Percentiles rank a stretch among this genome's conserved stretches.
Evolutionary conservation across 371 early-diverging fungal species (phyloP).

Genomic region (Coemansia sp.): DNA sequence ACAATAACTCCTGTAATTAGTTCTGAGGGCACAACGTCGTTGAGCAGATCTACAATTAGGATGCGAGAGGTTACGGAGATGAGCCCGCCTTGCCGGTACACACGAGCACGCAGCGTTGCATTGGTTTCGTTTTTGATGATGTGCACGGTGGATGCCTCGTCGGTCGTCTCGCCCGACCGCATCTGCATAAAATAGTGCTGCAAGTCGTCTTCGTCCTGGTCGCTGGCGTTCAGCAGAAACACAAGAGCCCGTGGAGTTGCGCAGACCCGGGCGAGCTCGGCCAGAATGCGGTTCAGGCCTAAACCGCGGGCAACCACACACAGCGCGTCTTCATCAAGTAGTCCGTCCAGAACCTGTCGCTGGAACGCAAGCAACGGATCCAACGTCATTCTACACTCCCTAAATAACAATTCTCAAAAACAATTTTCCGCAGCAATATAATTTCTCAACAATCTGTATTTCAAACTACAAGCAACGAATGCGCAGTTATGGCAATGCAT

Average conservation of each 20-base stretch:
- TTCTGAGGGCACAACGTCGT: conserved; percentile 71
- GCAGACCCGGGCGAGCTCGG: conserved; percentile 69
- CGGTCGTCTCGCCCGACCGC: conserved; percentile 51
- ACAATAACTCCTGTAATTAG: conserved; percentile 86
- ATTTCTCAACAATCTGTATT: background rate
- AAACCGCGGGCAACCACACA: conserved; percentile 81
- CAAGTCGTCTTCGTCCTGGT: conserved; percentile 64
- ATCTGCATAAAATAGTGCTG: conserved; percentile 58
- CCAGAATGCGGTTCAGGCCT: conserved; percentile 69
- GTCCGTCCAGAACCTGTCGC: conserved; percentile 66
- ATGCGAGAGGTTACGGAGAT: conserved; percentile 87
- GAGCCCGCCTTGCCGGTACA: conserved; percentile 88
- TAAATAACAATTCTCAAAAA: background rate
- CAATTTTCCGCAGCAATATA: background rate
- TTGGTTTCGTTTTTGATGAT: conserved; percentile 67
- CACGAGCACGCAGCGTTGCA: conserved; percentile 58
- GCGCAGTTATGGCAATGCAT: background rate
- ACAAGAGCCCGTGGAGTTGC: conserved; percentile 73
- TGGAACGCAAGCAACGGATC: conserved; percentile 65
- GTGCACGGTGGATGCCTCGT: conserved; percentile 52
- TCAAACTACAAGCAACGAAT: background rate
- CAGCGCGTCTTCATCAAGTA: conserved; percentile 78
- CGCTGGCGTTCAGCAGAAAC: conserved; percentile 74
- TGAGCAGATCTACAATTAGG: conserved; percentile 92
- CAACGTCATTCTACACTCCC: background rate